Evolutionary conservation across 495 filamentous ascomycete genomes (phyloP).

Genomic region (Talaromyces proteolyticus): DNA sequence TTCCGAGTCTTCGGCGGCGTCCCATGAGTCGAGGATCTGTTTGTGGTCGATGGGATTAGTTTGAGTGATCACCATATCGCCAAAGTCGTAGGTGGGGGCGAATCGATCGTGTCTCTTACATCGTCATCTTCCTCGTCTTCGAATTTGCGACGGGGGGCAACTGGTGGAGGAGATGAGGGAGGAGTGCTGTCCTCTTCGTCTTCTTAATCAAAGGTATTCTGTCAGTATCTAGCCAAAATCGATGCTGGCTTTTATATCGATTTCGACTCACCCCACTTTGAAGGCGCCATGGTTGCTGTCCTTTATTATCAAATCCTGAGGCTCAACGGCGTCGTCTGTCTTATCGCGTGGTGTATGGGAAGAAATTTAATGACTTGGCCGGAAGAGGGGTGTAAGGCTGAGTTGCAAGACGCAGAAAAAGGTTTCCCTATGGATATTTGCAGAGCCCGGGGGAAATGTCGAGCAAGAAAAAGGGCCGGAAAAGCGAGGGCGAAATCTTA

Average conservation of each 20-base stretch:
- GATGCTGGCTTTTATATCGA: too few species aligned
- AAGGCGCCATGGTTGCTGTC: constrained; percentile 35
- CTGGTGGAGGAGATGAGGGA: constrained; percentile 55
- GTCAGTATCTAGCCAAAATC: too few species aligned
- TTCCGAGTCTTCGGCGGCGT: constrained; percentile 94
- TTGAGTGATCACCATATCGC: too few species aligned
- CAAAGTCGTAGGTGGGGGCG: too few species aligned
- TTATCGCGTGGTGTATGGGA: too few species aligned
- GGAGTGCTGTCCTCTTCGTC: constrained; percentile 60
- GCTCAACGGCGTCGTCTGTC: too few species aligned
- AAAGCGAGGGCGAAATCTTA: constrained; percentile 6
- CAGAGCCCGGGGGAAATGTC: constrained; percentile 36
- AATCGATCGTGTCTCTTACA: too few species aligned
- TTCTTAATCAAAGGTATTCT: constrained; percentile 36
- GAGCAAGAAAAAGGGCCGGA: not conserved
- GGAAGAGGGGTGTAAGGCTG: constrained; percentile 7
- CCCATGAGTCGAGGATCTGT: constrained; percentile 94
- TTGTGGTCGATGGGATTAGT: too few species aligned
- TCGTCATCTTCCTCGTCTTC: constrained; percentile 94
- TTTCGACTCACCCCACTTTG: constrained; percentile 44
- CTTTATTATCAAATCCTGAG: not conserved
- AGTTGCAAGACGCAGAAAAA: constrained; percentile 36
- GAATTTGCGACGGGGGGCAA: constrained; percentile 64
- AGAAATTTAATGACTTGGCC: constrained; percentile 4
- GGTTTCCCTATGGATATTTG: too few species aligned